These are phyloP conservation scores for Sclerotinia spermophila DNA, from an alignment of 2,329 filamentous ascomycete genomes.

Conservation along the genomic window DNA sequence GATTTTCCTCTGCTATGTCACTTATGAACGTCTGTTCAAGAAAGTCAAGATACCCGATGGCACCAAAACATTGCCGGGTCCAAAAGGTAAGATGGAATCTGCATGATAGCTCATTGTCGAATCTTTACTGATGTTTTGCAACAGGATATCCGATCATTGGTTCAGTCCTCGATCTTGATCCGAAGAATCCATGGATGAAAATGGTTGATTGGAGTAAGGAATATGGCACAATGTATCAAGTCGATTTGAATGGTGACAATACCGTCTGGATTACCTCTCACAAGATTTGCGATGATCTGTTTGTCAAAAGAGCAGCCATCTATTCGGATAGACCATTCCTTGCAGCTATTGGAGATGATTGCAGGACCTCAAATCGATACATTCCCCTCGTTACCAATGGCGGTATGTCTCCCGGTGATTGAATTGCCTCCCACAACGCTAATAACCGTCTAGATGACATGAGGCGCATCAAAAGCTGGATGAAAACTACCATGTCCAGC, in stretches of 20 bases:
- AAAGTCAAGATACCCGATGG: conserved; percentile 19
- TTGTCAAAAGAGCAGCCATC: conserved; percentile 41
- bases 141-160: conserved; percentile 23
- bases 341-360: conserved; percentile 19
- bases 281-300: conserved; percentile 42
- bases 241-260: conserved; percentile 43
- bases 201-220: conserved; percentile 40
- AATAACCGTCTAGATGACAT: conserved; percentile 18
- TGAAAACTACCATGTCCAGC: conserved; percentile 21
- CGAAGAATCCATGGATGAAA: conserved; percentile 41
- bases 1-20: conserved; percentile 11
- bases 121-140: neutral
- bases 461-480: conserved; percentile 21
- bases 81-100: conserved; percentile 17
- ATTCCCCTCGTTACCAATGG: conserved; percentile 21
- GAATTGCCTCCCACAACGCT: neutral
- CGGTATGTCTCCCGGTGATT: conserved; percentile 7
- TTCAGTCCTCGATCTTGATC: conserved; percentile 21
- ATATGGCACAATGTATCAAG: conserved; percentile 43
- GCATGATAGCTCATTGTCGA: neutral
- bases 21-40: conserved; percentile 10
- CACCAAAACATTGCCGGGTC: conserved; percentile 20
- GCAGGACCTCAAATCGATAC: conserved; percentile 15
- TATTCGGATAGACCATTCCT: conserved; percentile 32
- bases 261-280: conserved; percentile 41